These are phyloP conservation scores for Vanderwaltozyma yarrowii DNA, from an alignment of 805 yeast genomes.

Conservation along the genomic window DNA sequence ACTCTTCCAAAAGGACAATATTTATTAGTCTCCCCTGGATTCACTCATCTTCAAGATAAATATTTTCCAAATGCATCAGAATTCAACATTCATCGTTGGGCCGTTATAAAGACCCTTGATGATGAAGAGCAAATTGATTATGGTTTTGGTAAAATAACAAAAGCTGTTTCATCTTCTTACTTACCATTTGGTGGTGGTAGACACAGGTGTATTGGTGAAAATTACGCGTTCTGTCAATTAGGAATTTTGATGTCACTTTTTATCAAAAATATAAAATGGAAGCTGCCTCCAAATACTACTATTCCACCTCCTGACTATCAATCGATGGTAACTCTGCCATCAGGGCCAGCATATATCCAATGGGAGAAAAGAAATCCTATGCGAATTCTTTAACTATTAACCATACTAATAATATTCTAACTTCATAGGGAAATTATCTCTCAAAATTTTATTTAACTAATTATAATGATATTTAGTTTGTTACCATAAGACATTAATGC, in stretches of 20 bases:
- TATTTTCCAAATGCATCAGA: slow-evolving; percentile 68
- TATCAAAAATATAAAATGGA: slow-evolving; percentile 72
- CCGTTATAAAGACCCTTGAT: slow-evolving; percentile 10
- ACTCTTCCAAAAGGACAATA: slow-evolving; percentile 85
- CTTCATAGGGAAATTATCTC: too few relatives aligned
- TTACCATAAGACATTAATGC: too few relatives aligned
- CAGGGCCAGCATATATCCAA: slow-evolving; percentile 56
- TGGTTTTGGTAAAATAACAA: slow-evolving; percentile 93
- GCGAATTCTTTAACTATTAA: not conserved
- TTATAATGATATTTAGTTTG: too few relatives aligned
- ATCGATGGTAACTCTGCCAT: slow-evolving; percentile 89
- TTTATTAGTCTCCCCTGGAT: slow-evolving; percentile 91
- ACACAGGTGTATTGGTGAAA: slow-evolving; percentile 99
- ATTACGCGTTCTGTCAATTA: slow-evolving; percentile 89
- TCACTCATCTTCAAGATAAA: slow-evolving; percentile 62
- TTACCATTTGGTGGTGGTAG: slow-evolving; percentile 99
- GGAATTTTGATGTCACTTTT: slow-evolving; percentile 72
- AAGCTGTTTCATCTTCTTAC: slow-evolving; percentile 93
- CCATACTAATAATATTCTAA: too few relatives aligned
- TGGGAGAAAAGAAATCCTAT: slow-evolving; percentile 53
- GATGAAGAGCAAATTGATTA: slow-evolving; percentile 55
- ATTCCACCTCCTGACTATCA: slow-evolving; percentile 68
- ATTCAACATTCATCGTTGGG: slow-evolving; percentile 90
- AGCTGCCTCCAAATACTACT: slow-evolving; percentile 42
- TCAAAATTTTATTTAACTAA: too few relatives aligned